phyloP scores from a whole-genome alignment of 2,329 filamentous ascomycete genomes.

The Westerdykella ornata region DNA sequence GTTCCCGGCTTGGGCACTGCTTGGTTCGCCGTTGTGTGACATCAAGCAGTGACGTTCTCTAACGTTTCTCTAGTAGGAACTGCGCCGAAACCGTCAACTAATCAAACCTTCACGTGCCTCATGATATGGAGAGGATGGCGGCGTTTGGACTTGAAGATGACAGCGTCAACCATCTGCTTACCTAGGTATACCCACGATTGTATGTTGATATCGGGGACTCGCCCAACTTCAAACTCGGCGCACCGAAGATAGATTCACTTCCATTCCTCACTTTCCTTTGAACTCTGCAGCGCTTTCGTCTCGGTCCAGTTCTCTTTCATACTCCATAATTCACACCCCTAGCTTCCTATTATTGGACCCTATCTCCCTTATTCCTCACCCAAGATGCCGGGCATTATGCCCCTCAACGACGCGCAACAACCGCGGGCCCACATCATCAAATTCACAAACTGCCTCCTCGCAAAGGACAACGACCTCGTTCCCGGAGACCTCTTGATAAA shows the following conservation, averaged over 20 bases:
- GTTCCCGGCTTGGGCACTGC: no score
- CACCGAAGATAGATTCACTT: no score
- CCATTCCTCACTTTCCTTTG: no score
- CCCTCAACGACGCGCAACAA: constrained; percentile 28
- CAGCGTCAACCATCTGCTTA: no score
- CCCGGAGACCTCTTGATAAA: constrained; percentile 84
- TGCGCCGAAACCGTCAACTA: no score
- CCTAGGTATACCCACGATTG: no score
- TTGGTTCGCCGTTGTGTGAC: constrained; percentile 21
- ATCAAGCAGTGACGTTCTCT: constrained; percentile 5
- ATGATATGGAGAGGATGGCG: no score
- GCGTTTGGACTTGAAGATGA: no score
- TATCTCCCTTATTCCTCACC: constrained; percentile 1
- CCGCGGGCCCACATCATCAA: constrained; percentile 57
- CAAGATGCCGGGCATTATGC: constrained; percentile 39
- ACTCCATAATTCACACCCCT: constrained; percentile 2
- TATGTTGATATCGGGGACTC: no score
- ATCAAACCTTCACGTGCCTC: no score
- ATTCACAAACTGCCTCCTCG: constrained; percentile 78
- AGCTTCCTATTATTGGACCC: not conserved
- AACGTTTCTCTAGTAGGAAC: no score
- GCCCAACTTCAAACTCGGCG: no score
- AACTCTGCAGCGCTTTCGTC: constrained; percentile 2
- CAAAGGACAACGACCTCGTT: constrained; percentile 62
- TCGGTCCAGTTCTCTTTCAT: constrained; percentile 3